phyloP scores from a whole-genome alignment of 169 alveolate genomes.

The Hepatocystis sp. region DNA sequence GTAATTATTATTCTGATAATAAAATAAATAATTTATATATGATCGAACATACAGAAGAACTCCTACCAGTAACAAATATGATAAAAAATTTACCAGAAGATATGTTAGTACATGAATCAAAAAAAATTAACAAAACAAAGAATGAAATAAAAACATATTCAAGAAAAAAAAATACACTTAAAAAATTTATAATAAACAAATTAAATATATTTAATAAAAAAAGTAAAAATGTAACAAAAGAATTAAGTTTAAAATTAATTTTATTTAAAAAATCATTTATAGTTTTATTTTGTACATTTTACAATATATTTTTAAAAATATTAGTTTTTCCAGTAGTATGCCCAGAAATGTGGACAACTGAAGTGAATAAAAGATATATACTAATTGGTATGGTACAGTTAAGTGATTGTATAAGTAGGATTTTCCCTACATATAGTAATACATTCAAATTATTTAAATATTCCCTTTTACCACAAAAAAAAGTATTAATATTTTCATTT shows the following conservation, averaged over 20 bases:
- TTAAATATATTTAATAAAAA: slow-evolving; percentile 5
- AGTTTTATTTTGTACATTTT: slow-evolving; percentile 48
- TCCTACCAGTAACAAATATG: too few species aligned
- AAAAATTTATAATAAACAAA: neutral
- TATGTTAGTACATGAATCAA: too few species aligned
- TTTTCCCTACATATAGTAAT: slow-evolving; percentile 41
- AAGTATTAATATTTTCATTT: slow-evolving; percentile 40
- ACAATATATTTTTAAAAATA: slow-evolving; percentile 49
- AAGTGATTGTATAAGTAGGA: slow-evolving; percentile 59
- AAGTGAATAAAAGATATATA: slow-evolving; percentile 58
- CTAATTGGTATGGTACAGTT: slow-evolving; percentile 66
- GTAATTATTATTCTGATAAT: too few species aligned
- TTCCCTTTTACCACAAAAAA: slow-evolving; percentile 53
- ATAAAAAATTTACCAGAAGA: too few species aligned
- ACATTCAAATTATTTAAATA: slow-evolving; percentile 5
- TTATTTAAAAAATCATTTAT: slow-evolving; percentile 32
- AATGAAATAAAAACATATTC: too few species aligned
- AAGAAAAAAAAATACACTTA: neutral
- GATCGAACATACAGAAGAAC: too few species aligned
- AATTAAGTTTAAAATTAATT: slow-evolving; percentile 18
- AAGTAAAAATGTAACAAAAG: slow-evolving; percentile 1
- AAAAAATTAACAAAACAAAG: too few species aligned
- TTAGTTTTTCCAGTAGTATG: slow-evolving; percentile 62
- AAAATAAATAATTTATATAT: too few species aligned
- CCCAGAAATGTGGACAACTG: slow-evolving; percentile 72